phyloP scores from a whole-genome alignment of 768 basidiomycete species.

The Roridomyces roridus region DNA sequence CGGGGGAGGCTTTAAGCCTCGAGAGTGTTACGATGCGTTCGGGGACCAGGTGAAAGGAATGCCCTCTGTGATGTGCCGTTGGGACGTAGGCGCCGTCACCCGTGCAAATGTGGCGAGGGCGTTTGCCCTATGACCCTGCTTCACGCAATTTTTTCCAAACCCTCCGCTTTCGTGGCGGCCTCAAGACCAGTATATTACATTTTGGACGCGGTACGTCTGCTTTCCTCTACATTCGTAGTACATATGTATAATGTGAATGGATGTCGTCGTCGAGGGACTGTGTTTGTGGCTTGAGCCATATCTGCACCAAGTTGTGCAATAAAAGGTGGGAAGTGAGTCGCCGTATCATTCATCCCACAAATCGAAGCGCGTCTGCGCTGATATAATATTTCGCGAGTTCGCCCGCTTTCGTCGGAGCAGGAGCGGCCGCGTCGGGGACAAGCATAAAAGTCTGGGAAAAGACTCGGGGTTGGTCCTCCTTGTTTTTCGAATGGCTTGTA shows the following conservation, averaged over 20 bases:
- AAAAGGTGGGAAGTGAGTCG: too few relatives aligned
- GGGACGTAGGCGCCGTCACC: conserved; percentile 13
- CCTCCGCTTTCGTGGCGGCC: conserved; percentile 20
- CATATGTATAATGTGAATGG: too few relatives aligned
- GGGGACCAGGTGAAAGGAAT: conserved; percentile 2
- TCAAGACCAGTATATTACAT: too few relatives aligned
- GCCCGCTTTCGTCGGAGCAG: conserved; percentile 62
- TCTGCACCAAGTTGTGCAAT: too few relatives aligned
- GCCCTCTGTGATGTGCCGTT: conserved; percentile 7
- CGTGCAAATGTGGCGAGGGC: conserved; percentile 20
- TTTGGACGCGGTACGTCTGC: too few relatives aligned
- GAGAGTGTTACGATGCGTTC: conserved; percentile 16
- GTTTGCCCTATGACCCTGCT: conserved; percentile 12
- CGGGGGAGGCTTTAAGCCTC: conserved; percentile 19
- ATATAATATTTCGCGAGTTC: conserved; percentile 86
- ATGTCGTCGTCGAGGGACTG: too few relatives aligned
- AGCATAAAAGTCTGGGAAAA: conserved; percentile 91
- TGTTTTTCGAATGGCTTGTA: conserved; percentile 58
- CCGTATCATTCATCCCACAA: conserved; percentile 64
- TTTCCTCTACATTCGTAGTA: too few relatives aligned
- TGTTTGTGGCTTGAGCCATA: too few relatives aligned
- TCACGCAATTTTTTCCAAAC: conserved; percentile 17
- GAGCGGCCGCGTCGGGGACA: conserved; percentile 72
- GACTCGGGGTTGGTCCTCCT: conserved; percentile 82
- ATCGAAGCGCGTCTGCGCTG: conserved; percentile 78